A percentile compares a stretch with the other conserved stretches of the same genome.
These are phyloP conservation scores for Stephanodiscus triporus DNA, from an alignment of 108 stramenopile genomes.

Conservation along the genomic window DNA sequence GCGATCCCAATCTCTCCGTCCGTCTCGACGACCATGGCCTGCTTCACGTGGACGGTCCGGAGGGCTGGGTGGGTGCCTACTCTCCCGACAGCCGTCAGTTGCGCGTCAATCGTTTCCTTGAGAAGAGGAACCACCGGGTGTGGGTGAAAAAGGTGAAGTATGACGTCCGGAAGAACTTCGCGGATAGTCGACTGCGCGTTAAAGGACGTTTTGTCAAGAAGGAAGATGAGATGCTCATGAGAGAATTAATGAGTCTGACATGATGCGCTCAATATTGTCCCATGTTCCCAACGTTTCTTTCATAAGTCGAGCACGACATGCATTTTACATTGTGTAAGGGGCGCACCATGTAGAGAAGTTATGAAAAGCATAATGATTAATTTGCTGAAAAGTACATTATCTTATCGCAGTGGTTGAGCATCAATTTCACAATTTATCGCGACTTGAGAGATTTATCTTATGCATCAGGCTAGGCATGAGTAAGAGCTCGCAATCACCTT, in stretches of 20 bases:
- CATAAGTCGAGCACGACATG: no score
- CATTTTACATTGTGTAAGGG: no score
- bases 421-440: no score
- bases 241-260: slow-evolving; percentile 91
- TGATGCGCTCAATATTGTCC: slow-evolving; percentile 28
- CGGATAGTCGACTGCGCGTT: slow-evolving; percentile 94
- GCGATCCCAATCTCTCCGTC: slow-evolving; percentile 78
- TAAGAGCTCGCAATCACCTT: slow-evolving; percentile 43
- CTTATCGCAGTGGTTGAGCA: no score
- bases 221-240: slow-evolving; percentile 97
- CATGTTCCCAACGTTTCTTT: not conserved
- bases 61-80: slow-evolving; percentile 96
- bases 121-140: slow-evolving; percentile 92
- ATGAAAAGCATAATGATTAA: no score
- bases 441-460: no score
- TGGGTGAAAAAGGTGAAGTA: slow-evolving; percentile 99
- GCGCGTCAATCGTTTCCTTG: slow-evolving; percentile 89
- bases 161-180: slow-evolving; percentile 98
- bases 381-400: no score
- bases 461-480: no score
- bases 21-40: slow-evolving; percentile 67
- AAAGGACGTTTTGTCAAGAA: slow-evolving; percentile 99
- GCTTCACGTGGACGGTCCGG: slow-evolving; percentile 75
- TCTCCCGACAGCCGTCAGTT: slow-evolving; percentile 91
- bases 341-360: no score